Conservation (phyloP, 768 basidiomycete species). For the Phlebiopsis flavidoalba region DNA sequence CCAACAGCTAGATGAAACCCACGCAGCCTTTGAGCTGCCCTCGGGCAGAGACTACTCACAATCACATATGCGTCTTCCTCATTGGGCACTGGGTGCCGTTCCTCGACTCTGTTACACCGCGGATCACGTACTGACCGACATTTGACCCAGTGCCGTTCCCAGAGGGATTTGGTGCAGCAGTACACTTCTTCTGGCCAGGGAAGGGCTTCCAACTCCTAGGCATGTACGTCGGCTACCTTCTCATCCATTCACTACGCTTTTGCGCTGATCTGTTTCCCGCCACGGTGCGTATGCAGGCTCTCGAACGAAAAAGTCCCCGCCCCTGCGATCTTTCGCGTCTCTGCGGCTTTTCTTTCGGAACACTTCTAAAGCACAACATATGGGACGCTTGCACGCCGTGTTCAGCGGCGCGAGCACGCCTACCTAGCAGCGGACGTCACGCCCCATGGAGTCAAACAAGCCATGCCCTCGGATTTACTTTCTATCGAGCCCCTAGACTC, state of each 20-base stretch:
- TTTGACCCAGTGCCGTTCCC: slow-evolving; percentile 67
- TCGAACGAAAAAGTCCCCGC: slow-evolving; percentile 89
- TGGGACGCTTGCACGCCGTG: slow-evolving; percentile 25
- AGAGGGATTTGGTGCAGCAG: slow-evolving; percentile 77
- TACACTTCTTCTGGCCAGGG: slow-evolving; percentile 84
- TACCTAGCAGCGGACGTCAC: slow-evolving; percentile 17
- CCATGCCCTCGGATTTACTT: slow-evolving; percentile 60
- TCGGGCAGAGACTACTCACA: slow-evolving; percentile 68
- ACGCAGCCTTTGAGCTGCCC: slow-evolving; percentile 73
- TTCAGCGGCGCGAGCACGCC: slow-evolving; percentile 25
- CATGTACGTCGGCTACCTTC: slow-evolving; percentile 48
- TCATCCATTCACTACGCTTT: background rate
- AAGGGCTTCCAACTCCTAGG: slow-evolving; percentile 84
- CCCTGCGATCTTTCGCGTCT: slow-evolving; percentile 85
- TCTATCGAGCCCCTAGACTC: slow-evolving; percentile 69
- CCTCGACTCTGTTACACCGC: background rate
- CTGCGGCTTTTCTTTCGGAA: slow-evolving; percentile 67
- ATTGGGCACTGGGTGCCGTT: slow-evolving; percentile 69
- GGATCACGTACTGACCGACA: background rate
- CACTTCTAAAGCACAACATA: slow-evolving; percentile 39
- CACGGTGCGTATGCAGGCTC: slow-evolving; percentile 43
- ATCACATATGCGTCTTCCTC: slow-evolving; percentile 83
- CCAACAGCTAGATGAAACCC: slow-evolving; percentile 77
- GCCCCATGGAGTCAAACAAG: slow-evolving; percentile 51
- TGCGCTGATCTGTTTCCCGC: background rate